Evolutionary conservation across 202 grass and related monocot species (phyloP).

Genomic region (Panicum virgatum): DNA sequence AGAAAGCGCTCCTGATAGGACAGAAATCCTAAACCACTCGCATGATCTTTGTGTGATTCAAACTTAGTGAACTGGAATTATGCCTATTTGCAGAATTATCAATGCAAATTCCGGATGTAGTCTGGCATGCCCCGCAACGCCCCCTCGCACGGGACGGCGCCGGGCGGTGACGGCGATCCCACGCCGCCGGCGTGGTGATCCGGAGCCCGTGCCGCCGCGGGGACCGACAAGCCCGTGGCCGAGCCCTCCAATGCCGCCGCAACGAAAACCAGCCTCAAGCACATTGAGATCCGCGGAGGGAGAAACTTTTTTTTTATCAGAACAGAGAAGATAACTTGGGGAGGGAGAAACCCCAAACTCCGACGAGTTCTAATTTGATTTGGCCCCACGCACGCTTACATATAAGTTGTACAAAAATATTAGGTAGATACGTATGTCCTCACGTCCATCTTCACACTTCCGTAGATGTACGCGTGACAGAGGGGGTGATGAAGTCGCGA

Average conservation of each 20-base stretch:
- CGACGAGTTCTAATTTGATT: no score
- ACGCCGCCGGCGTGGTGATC: neutral
- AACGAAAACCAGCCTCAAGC: neutral
- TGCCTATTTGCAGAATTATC: neutral
- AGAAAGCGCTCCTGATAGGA: neutral
- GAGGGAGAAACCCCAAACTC: no score
- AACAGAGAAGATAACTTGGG: no score
- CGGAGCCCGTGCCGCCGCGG: neutral
- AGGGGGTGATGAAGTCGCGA: slow-evolving; percentile 34
- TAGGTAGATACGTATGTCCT: no score
- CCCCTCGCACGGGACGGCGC: slow-evolving; percentile 31
- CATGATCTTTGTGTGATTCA: neutral
- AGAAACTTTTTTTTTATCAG: no score
- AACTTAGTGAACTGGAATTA: neutral
- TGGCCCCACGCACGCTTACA: no score
- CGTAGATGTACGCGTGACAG: no score
- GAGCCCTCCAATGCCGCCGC: neutral
- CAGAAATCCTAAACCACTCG: neutral
- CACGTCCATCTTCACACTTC: no score
- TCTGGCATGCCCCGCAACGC: slow-evolving; percentile 61
- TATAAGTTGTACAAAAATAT: no score
- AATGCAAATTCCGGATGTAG: slow-evolving; percentile 53
- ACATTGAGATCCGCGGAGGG: neutral
- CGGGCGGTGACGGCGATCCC: neutral
- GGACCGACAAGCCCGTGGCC: no score